Conservation (phyloP, 73 alveolate genomes). For the Breviolum minutum region DNA sequence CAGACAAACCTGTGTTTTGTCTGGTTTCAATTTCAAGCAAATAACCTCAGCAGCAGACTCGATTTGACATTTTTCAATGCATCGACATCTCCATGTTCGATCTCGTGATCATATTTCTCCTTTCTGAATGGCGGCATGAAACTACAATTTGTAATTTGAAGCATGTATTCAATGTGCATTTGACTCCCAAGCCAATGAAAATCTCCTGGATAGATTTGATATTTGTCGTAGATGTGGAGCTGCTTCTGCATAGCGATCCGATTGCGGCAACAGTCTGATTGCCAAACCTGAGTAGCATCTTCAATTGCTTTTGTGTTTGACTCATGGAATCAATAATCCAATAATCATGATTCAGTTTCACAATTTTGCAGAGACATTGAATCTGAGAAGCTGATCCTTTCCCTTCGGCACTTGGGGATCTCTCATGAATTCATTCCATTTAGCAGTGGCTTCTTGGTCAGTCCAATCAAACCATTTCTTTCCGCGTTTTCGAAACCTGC, state of each 20-base stretch:
- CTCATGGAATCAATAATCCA: background rate
- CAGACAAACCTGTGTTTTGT: background rate
- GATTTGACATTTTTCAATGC: background rate
- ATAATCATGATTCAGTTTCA: too few species aligned
- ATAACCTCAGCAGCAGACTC: background rate
- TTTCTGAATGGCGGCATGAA: too few species aligned
- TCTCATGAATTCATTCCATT: background rate
- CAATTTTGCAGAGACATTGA: too few species aligned
- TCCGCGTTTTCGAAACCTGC: background rate
- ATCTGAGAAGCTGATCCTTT: background rate
- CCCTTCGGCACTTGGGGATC: constrained; percentile 4
- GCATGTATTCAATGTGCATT: background rate
- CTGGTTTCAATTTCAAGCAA: too few species aligned
- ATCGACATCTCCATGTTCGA: background rate
- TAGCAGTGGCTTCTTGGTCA: background rate
- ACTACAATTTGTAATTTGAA: too few species aligned
- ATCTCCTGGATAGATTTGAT: background rate
- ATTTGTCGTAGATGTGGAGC: background rate
- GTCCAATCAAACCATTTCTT: background rate
- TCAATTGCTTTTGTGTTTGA: too few species aligned
- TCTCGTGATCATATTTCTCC: background rate
- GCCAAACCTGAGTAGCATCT: background rate
- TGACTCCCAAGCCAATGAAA: background rate
- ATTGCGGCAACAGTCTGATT: background rate
- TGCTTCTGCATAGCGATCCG: background rate